Evolutionary conservation across 2,329 filamentous ascomycete species (phyloP), one percentile per base, ranked within the genome.

Genomic region (Aspergillus pseudoglaucus): DNA sequence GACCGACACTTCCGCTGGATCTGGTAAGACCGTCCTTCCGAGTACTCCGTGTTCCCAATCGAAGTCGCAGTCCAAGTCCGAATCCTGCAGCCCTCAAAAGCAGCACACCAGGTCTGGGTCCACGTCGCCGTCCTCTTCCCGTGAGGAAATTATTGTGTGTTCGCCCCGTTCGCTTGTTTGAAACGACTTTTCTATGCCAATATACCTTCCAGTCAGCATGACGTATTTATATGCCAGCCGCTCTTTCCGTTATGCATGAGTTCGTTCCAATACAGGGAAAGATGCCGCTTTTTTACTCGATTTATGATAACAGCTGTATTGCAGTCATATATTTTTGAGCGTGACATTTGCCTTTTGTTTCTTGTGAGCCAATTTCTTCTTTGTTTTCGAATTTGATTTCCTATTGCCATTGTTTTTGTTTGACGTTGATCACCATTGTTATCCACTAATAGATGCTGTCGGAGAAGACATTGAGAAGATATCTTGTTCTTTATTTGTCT

Each of bases 21-120:
- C 66, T n/a, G 65, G 67, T 23, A 69, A 66, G 53, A 64, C 65
- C 3, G 56, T 56, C 23, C 53, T 67, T 23, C 63, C 68, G 0
- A 56, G 58, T 30, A 59, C 64, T 12, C 57, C 65, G 15, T 53
- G 51, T 44, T 51, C 52, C 37, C 18, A 61, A 56, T 43, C 63
- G 60, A 43, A 39, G 18, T 22, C 37, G 37, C 37, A 20, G 18
- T 39, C 37, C 40, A 42, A 42, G 18, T 64, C 69, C 10, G 64
- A 64, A 40, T 64, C 65, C 45, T 66, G 67, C 22, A 73, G 64
- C 49, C 67, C 70, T n/a, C 64, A 64, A 25, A 73, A 71, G 52
- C 64, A 68, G 44, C 66, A 63, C 30, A 56, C 63, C 50, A 63
- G 64, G 47, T 56, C 67, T 14, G 66, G 62, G 12, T 68, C 67